Evolutionary conservation across 768 basidiomycete genomes (phyloP).

Genomic region (Amanita molliuscula): DNA sequence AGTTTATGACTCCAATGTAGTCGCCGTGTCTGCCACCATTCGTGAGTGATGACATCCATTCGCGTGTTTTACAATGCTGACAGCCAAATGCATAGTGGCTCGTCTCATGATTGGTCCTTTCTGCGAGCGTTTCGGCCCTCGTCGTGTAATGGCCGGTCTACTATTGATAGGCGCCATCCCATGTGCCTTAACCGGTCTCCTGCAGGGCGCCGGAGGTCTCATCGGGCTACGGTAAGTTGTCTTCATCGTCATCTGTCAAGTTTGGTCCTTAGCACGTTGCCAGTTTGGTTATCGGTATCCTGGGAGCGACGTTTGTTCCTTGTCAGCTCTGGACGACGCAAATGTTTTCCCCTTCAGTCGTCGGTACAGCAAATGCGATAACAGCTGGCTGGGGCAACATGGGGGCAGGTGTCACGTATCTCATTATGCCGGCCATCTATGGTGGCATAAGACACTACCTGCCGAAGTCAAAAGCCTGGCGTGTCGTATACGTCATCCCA

Average conservation of each 20-base stretch:
- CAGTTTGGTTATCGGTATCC: conserved; percentile 51
- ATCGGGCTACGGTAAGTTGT: conserved; percentile 12
- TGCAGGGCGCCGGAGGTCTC: conserved; percentile 18
- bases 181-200: conserved; percentile 45
- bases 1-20: conserved; percentile 1
- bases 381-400: conserved; percentile 45
- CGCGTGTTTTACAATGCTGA: not conserved
- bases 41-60: not conserved
- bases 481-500: conserved; percentile 9
- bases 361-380: conserved; percentile 39
- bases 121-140: conserved; percentile 40
- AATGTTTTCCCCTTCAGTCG: conserved; percentile 43
- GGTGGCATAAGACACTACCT: not conserved
- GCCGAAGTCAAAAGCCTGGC: conserved; percentile 20
- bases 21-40: conserved; percentile 1
- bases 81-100: conserved; percentile 20
- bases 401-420: conserved; percentile 10
- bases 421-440: conserved; percentile 2
- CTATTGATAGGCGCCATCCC: conserved; percentile 48
- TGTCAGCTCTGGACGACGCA: conserved; percentile 52
- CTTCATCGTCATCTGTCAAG: too few relatives aligned
- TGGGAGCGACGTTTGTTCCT: conserved; percentile 52
- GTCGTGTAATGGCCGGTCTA: conserved; percentile 43
- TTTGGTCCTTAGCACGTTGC: conserved; percentile 17
- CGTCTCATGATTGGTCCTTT: conserved; percentile 40